Evolutionary conservation across 352 stramenopile species (phyloP).

Genomic region (Globisporangium viniferum): DNA sequence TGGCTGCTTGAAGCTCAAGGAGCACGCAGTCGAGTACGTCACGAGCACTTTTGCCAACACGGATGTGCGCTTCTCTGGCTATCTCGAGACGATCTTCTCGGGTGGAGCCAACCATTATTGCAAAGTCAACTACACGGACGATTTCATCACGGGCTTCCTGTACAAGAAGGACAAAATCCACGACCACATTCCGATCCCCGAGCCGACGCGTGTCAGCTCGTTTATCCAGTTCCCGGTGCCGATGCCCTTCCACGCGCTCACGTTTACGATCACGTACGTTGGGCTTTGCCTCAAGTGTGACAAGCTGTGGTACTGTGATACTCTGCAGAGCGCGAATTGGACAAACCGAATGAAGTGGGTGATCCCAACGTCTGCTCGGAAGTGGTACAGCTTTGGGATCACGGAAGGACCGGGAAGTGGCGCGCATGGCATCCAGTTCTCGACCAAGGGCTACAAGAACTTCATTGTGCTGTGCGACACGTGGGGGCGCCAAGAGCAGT

Average conservation of each 20-base stretch:
- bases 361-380: conserved; percentile 79
- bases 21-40: conserved; percentile 78
- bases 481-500: conserved; percentile 84
- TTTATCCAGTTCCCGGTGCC: conserved; percentile 88
- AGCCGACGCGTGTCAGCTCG: conserved; percentile 80
- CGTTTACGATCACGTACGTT: conserved; percentile 84
- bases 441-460: conserved; percentile 87
- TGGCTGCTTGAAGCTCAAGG: conserved; percentile 78
- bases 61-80: conserved; percentile 65
- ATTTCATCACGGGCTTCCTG: conserved; percentile 85
- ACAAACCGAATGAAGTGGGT: conserved; percentile 89
- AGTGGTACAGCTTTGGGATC: conserved; percentile 87
- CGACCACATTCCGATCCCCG: conserved; percentile 84
- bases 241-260: conserved; percentile 87
- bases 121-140: conserved; percentile 81
- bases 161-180: conserved; percentile 92
- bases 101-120: conserved; percentile 75
- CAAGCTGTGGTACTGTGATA: conserved; percentile 88
- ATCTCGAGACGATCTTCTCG: conserved; percentile 85
- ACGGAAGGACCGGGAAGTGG: conserved; percentile 74
- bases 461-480: conserved; percentile 86
- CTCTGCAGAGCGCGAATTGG: conserved; percentile 80
- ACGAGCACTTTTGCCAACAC: conserved; percentile 51
- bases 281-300: conserved; percentile 84
- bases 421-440: conserved; percentile 84